Conservation (phyloP, 305 asterid species). For the Petunia hybrid region DNA sequence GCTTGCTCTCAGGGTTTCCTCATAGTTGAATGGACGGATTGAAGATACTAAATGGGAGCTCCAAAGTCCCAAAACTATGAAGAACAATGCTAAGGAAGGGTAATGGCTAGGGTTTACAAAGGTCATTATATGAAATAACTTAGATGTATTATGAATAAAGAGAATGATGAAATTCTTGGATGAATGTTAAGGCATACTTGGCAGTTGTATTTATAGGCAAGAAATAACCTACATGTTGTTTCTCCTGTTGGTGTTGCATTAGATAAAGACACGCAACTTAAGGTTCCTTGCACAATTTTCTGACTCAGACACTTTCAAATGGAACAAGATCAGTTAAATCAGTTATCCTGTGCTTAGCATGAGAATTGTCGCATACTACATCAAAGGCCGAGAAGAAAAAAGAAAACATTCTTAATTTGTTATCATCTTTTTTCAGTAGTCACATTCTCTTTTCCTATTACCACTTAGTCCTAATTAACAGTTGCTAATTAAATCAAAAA, state of each 20-base stretch:
- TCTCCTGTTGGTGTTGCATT: conserved; percentile 19
- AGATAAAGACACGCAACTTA: conserved; percentile 4
- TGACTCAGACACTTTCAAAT: neutral
- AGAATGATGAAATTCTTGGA: neutral
- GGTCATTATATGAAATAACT: neutral
- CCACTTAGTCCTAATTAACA: neutral
- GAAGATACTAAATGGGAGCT: conserved; percentile 30
- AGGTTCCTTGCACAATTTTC: conserved; percentile 27
- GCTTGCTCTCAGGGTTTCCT: conserved; percentile 36
- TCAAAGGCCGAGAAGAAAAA: neutral
- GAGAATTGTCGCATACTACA: neutral
- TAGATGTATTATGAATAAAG: neutral
- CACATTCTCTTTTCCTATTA: neutral
- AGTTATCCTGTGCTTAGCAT: neutral
- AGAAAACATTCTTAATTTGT: neutral
- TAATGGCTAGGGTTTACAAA: neutral
- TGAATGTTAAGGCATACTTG: conserved; percentile 15
- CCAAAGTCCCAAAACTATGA: conserved; percentile 27
- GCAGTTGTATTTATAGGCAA: conserved; percentile 38
- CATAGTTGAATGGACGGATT: conserved; percentile 30
- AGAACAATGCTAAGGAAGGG: conserved; percentile 30
- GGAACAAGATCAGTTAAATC: neutral
- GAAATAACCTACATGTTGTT: neutral
- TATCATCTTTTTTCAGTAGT: neutral
- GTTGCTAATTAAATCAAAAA: neutral